A percentile compares a stretch with the other conserved stretches of the same genome.
phyloP scores from a whole-genome alignment of 148 eudicot genomes.

The Beta vulgaris region DNA sequence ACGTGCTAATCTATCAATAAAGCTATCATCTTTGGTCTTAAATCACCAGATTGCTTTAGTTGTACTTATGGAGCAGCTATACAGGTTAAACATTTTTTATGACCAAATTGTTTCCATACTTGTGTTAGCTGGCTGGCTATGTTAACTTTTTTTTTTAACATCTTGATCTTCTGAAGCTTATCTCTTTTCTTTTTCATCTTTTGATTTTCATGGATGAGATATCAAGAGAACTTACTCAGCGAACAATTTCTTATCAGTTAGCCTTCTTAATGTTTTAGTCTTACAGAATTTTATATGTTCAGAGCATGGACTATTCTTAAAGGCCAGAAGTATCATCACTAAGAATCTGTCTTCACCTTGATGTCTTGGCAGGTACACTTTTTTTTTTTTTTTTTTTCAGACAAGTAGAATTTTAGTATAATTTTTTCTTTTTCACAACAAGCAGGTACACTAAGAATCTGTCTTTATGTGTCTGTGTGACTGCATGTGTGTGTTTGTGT shows the following conservation, averaged over 20 bases:
- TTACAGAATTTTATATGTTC: slow-evolving; percentile 14
- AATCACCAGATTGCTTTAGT: slow-evolving; percentile 87
- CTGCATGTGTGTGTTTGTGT: too few relatives aligned
- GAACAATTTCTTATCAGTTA: slow-evolving; percentile 1
- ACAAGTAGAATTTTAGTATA: not conserved
- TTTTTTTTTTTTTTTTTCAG: too few relatives aligned
- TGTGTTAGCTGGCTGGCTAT: not conserved
- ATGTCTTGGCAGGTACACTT: not conserved
- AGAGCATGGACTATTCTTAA: slow-evolving; percentile 96
- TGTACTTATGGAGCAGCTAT: slow-evolving; percentile 82
- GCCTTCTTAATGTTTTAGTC: not conserved
- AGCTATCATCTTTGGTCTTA: slow-evolving; percentile 68
- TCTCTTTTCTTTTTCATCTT: not conserved
- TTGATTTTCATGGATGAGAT: not conserved
- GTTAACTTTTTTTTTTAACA: not conserved
- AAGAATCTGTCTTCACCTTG: slow-evolving; percentile 19
- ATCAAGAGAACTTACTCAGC: not conserved
- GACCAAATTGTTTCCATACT: not conserved
- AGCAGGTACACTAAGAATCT: too few relatives aligned
- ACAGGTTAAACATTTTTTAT: slow-evolving; percentile 43
- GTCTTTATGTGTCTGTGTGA: too few relatives aligned
- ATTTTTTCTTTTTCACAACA: too few relatives aligned
- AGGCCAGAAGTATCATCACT: slow-evolving; percentile 92
- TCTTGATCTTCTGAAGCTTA: slow-evolving; percentile 5
- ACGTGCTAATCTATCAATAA: slow-evolving; percentile 64